Conservation (phyloP, 2,329 filamentous ascomycete genomes). For the Aspergillus persii region DNA sequence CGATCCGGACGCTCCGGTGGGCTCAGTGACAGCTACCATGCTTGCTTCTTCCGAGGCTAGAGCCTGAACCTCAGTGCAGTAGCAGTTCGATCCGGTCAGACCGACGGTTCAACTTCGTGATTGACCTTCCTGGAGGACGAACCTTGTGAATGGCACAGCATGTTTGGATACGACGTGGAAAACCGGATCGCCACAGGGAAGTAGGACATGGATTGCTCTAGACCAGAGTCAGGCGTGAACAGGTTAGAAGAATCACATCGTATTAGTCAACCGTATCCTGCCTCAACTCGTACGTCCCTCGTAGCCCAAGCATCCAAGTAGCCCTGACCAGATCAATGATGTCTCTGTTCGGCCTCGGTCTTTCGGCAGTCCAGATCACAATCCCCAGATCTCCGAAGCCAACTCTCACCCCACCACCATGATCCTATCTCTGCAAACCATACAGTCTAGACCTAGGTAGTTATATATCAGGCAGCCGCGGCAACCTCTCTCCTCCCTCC, state of each 20-base stretch:
- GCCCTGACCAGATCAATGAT: too few species aligned
- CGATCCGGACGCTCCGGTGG: neutral
- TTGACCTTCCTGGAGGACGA: neutral
- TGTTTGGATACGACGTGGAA: neutral
- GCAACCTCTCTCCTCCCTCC: neutral
- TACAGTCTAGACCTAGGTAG: too few species aligned
- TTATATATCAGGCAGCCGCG: neutral
- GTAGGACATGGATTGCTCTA: neutral
- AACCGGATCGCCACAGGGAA: neutral
- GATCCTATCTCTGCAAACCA: neutral
- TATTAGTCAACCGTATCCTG: too few species aligned
- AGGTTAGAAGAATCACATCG: too few species aligned
- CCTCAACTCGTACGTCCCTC: too few species aligned
- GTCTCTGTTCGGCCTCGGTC: neutral
- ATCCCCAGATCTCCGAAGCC: neutral
- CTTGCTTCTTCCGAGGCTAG: neutral
- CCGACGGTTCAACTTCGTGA: neutral
- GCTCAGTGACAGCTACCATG: neutral
- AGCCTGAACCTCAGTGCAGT: neutral
- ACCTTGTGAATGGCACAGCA: neutral
- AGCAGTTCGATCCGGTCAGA: neutral
- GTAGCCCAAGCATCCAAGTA: too few species aligned
- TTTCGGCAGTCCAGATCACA: neutral
- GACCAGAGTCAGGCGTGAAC: too few species aligned
- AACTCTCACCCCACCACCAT: neutral